These are phyloP conservation scores for Penicillium lividum DNA, from an alignment of 495 filamentous ascomycete genomes.

Conservation along the genomic window DNA sequence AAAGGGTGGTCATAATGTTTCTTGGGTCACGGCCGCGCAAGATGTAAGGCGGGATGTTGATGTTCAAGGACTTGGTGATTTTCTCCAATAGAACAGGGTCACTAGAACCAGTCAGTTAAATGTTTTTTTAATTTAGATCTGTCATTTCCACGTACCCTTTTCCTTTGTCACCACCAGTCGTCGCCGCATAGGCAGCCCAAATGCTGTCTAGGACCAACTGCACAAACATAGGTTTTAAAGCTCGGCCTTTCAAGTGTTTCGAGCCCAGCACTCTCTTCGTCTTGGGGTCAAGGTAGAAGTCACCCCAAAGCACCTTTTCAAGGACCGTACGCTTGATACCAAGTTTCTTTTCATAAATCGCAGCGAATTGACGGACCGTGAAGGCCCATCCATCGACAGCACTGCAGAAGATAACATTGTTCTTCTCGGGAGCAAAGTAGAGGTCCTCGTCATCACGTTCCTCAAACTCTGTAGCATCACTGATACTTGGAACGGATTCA, in stretches of 20 bases:
- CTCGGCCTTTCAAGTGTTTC: conserved; percentile 90
- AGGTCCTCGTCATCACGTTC: conserved; percentile 96
- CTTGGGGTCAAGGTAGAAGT: conserved; percentile 95
- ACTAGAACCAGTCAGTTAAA: conserved; percentile 45
- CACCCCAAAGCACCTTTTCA: conserved; percentile 96
- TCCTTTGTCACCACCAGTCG: conserved; percentile 73
- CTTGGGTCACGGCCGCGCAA: conserved; percentile 82
- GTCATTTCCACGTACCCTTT: conserved; percentile 63
- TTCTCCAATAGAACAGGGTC: conserved; percentile 85
- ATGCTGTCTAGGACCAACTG: conserved; percentile 94
- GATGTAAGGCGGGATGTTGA: conserved; percentile 80
- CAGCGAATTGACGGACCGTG: conserved; percentile 90
- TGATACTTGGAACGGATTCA: conserved; percentile 44
- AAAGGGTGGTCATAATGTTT: conserved; percentile 80
- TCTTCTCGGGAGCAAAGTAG: conserved; percentile 97
- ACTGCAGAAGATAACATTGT: conserved; percentile 98
- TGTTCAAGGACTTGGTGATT: conserved; percentile 86
- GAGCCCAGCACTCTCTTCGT: conserved; percentile 87
- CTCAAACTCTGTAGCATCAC: conserved; percentile 64
- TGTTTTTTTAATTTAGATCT: background rate
- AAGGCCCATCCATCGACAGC: conserved; percentile 99
- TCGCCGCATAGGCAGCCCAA: conserved; percentile 96
- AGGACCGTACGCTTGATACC: conserved; percentile 89
- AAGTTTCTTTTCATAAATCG: conserved; percentile 93
- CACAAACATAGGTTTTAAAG: conserved; percentile 96